A percentile compares a stretch with the other conserved stretches of the same genome.
Conservation (phyloP, 2,329 filamentous ascomycete genomes). For the Amesomyces nigricolor region DNA sequence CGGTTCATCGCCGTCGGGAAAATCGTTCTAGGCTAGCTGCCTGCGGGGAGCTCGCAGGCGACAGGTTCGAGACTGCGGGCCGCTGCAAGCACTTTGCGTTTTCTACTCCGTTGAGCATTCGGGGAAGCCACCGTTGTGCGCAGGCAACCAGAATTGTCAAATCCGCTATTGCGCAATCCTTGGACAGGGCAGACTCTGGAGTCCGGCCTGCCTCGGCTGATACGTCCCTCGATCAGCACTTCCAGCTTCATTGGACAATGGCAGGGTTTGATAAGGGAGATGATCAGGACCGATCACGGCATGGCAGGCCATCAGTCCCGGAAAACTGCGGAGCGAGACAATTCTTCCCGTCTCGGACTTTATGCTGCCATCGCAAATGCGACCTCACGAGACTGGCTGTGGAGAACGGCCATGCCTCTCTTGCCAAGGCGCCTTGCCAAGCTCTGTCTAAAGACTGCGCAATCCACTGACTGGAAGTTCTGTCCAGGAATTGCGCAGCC, state of each 20-base stretch:
- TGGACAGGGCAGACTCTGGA: not conserved
- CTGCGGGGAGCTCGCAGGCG: slow-evolving; percentile 1
- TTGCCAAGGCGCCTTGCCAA: slow-evolving; percentile 5
- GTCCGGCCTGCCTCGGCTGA: not conserved
- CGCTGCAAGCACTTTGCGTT: slow-evolving; percentile 5
- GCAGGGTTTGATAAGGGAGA: not conserved
- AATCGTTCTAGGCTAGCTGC: not conserved
- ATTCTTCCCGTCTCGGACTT: not conserved
- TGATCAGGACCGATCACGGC: not conserved
- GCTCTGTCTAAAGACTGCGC: not conserved
- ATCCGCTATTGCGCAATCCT: not conserved
- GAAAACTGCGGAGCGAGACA: not conserved
- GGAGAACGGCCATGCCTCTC: slow-evolving; percentile 2
- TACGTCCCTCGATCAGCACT: not conserved
- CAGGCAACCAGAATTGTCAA: not conserved
- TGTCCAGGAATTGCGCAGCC: slow-evolving; percentile 9
- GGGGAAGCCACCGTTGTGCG: not conserved
- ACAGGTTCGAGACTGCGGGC: slow-evolving; percentile 4
- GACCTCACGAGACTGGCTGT: not conserved
- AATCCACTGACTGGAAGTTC: too few relatives aligned
- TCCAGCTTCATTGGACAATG: slow-evolving; percentile 13
- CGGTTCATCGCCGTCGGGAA: not conserved
- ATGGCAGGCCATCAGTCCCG: not conserved
- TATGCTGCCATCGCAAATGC: not conserved
- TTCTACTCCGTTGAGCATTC: slow-evolving; percentile 13